phyloP scores from a whole-genome alignment of 768 basidiomycete species.

The Nevesoporus exiguus region DNA sequence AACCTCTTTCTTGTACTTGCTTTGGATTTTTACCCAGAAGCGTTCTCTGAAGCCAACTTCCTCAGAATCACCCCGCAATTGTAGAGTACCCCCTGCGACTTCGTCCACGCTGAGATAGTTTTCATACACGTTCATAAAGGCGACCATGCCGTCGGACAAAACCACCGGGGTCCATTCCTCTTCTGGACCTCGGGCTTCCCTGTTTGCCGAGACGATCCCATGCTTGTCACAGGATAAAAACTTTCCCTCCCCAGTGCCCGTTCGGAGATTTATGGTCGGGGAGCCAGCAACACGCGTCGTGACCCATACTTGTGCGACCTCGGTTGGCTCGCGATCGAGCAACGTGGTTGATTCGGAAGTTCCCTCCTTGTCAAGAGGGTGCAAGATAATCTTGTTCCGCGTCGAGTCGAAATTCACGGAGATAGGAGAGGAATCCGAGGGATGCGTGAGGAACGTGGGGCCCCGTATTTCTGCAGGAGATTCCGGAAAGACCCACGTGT shows the following conservation, averaged over 20 bases:
- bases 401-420: conserved; percentile 78
- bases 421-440: conserved; percentile 74
- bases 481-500: conserved; percentile 79
- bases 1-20: conserved; percentile 83
- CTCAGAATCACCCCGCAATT: conserved; percentile 81
- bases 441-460: conserved; percentile 83
- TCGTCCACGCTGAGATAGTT: conserved; percentile 85
- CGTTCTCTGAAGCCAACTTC: conserved; percentile 82
- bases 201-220: conserved; percentile 77
- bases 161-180: conserved; percentile 92
- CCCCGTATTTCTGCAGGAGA: conserved; percentile 73
- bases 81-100: conserved; percentile 75
- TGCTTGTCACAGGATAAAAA: conserved; percentile 87
- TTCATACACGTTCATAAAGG: conserved; percentile 86
- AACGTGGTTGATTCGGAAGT: conserved; percentile 41
- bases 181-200: conserved; percentile 88
- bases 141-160: conserved; percentile 80
- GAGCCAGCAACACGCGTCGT: conserved; percentile 83
- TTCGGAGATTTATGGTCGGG: conserved; percentile 79
- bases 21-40: conserved; percentile 88
- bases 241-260: conserved; percentile 84
- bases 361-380: conserved; percentile 61
- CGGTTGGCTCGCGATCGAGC: conserved; percentile 68
- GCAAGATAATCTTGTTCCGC: conserved; percentile 65
- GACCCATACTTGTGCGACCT: conserved; percentile 91